phyloP scores from a whole-genome alignment of 768 basidiomycete genomes.

The Pleurotus tuoliensis region DNA sequence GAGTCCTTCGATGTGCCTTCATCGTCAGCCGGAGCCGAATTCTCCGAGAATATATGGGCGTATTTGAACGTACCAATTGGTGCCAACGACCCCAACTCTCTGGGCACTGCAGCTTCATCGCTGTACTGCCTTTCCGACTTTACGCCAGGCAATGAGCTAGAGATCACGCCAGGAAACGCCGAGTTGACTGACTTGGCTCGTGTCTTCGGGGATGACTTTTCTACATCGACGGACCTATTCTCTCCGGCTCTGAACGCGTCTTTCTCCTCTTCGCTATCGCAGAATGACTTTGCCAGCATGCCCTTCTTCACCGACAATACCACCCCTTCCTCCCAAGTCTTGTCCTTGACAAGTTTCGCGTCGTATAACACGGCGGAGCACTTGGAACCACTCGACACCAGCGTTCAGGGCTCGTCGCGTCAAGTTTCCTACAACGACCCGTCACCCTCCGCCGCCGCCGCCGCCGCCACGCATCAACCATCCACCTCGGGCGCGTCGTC shows the following conservation, averaged over 20 bases:
- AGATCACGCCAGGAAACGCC: not conserved
- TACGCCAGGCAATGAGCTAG: not conserved
- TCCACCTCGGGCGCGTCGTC: slow-evolving; percentile 17
- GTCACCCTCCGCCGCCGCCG: slow-evolving; percentile 16
- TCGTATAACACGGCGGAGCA: slow-evolving; percentile 26
- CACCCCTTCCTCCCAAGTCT: not conserved
- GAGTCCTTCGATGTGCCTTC: no score
- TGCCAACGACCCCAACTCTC: no score
- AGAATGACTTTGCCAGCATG: slow-evolving; percentile 21
- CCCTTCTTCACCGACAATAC: slow-evolving; percentile 20
- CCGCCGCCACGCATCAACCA: slow-evolving; percentile 15
- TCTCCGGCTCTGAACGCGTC: not conserved
- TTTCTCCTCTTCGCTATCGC: not conserved
- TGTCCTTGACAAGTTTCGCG: slow-evolving; percentile 11
- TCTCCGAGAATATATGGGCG: not conserved
- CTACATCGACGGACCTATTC: not conserved
- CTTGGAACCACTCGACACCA: not conserved
- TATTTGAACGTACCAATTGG: no score
- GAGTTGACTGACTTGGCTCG: not conserved
- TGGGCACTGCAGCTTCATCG: no score
- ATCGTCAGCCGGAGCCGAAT: no score
- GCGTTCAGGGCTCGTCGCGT: not conserved
- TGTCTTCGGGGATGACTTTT: not conserved
- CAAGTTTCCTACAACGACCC: slow-evolving; percentile 25
- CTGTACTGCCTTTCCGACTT: no score